Evolutionary conservation across 176 grass and related monocot species (phyloP).

Genomic region (Musa acuminata): DNA sequence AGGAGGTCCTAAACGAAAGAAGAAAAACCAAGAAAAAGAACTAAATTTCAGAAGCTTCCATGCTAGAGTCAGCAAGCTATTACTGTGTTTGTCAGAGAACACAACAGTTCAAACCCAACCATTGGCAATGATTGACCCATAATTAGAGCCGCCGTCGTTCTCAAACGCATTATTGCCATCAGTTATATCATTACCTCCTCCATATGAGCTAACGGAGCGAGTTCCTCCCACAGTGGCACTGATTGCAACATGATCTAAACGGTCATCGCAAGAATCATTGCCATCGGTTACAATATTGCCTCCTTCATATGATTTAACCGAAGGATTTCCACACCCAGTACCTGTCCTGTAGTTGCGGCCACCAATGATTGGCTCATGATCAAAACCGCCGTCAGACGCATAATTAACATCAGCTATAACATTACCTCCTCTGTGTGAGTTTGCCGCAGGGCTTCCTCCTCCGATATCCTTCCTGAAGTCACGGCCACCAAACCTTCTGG

Average conservation of each 20-base stretch:
- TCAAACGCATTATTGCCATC: not conserved
- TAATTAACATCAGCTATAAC: not conserved
- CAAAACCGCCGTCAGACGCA: too few relatives aligned
- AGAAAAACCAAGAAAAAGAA: not conserved
- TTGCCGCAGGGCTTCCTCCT: not conserved
- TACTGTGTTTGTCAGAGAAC: too few relatives aligned
- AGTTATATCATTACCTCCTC: not conserved
- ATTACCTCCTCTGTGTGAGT: conserved; percentile 9
- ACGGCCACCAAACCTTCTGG: conserved; percentile 18
- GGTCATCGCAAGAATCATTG: not conserved
- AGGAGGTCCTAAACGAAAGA: too few relatives aligned
- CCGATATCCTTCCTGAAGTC: conserved; percentile 16
- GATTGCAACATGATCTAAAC: too few relatives aligned
- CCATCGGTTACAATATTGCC: not conserved
- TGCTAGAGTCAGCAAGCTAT: not conserved
- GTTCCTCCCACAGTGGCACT: too few relatives aligned
- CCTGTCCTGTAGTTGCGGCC: conserved; percentile 26
- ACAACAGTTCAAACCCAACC: not conserved
- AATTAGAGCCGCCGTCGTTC: too few relatives aligned
- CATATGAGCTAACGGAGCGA: not conserved
- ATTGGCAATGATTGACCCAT: not conserved
- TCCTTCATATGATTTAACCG: conserved; percentile 4
- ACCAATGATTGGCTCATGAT: not conserved
- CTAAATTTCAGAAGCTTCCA: not conserved
- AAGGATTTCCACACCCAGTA: too few relatives aligned